phyloP scores from a whole-genome alignment of 2,329 filamentous ascomycete genomes.

The Ophidiomyces ophidiicola region DNA sequence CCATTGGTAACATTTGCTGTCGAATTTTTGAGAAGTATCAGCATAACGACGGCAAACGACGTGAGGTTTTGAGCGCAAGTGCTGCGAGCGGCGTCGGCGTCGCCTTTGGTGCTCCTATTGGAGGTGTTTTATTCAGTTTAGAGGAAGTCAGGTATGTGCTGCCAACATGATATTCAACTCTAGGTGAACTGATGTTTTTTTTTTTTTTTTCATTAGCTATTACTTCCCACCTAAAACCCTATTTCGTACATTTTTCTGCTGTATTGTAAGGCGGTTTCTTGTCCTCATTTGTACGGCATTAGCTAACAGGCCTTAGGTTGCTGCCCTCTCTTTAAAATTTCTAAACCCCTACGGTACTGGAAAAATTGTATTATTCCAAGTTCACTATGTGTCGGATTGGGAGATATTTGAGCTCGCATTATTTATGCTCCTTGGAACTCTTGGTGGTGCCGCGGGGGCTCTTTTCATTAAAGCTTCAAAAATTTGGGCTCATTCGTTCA shows the following conservation, averaged over 20 bases:
- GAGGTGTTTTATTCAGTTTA: slow-evolving; percentile 84
- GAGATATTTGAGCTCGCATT: slow-evolving; percentile 77
- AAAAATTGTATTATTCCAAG: slow-evolving; percentile 94
- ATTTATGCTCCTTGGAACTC: slow-evolving; percentile 73
- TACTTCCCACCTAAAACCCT: slow-evolving; percentile 97
- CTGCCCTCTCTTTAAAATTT: slow-evolving; percentile 83
- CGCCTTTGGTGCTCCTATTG: slow-evolving; percentile 85
- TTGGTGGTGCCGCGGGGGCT: slow-evolving; percentile 75
- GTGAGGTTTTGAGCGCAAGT: slow-evolving; percentile 83
- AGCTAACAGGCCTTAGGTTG: slow-evolving; percentile 31
- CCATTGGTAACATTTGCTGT: slow-evolving; percentile 88
- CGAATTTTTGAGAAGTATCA: slow-evolving; percentile 92
- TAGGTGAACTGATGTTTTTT: background rate
- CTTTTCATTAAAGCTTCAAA: slow-evolving; percentile 94
- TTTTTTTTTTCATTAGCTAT: slow-evolving; percentile 45
- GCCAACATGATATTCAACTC: background rate
- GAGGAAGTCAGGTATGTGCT: slow-evolving; percentile 61
- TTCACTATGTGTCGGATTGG: slow-evolving; percentile 85
- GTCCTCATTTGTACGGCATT: background rate
- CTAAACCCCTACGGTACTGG: slow-evolving; percentile 90
- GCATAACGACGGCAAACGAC: slow-evolving; percentile 81
- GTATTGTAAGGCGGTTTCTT: slow-evolving; percentile 50
- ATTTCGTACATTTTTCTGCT: slow-evolving; percentile 96
- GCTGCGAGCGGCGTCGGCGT: slow-evolving; percentile 87
- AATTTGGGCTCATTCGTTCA: slow-evolving; percentile 79